Evolutionary conservation across 2,329 filamentous ascomycete genomes (phyloP), one percentile per base, ranked within the genome.

Genomic region (Verticillium nubilum): DNA sequence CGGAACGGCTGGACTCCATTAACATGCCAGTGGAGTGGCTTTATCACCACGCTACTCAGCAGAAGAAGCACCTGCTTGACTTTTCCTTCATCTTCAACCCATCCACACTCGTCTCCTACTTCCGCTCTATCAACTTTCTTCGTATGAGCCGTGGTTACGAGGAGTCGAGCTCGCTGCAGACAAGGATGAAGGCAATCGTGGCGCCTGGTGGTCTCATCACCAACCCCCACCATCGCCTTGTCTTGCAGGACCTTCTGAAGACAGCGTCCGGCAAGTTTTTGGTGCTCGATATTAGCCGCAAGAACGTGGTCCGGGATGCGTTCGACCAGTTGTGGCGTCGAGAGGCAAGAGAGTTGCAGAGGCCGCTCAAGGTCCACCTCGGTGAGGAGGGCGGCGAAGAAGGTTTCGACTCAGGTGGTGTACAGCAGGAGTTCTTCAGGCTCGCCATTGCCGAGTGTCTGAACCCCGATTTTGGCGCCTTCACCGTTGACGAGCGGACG

Each of bases 341-440:
- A 35, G 88, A 97, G 72, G 86, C 86, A 67, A 83, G 90, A 35
- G 92, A 97, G 74, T 78, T 98, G 3, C 78, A 94, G 68, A 86
- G 92, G 27, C 95, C 95, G 1, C 76, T 99, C 33, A 97, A 97
- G 68, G 88, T 99, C 9, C 88, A 91, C 56, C 84, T 98, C 60
- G 92, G 92, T 3, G 89, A 92, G 69, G 87, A 91, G 33, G 80
- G 81, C 58, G 91, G 92, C 29, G 95, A 98, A 72, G 88, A 96
- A 70, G 95, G 95, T 0, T 86, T 96, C 33, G 95, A 99, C 72
- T 92, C 94, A 55, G 95, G 95, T 52, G 95, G 95, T 63, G 93
- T 99, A 1, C 94, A 97, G 67, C 93, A 97, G 70, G 95, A 99
- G 64, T 98, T 97, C 71, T 98, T 99, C 76, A 86, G 92, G 17